Evolutionary conservation across 345 rosid genomes (phyloP).

Genomic region (Aquilaria yunnanensis): DNA sequence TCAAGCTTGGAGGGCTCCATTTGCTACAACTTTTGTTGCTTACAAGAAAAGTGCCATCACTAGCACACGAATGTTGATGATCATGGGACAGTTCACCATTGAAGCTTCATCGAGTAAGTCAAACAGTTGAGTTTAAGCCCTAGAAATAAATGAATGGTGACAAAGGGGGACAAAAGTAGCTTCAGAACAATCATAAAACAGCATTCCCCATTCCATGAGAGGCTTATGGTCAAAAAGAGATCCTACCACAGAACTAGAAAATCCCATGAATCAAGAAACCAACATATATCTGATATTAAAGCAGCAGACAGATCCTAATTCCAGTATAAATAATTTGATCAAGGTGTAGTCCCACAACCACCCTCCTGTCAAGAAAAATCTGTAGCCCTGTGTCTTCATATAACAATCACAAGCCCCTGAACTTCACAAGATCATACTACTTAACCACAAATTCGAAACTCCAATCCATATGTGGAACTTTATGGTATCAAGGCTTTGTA

Average conservation of each 20-base stretch:
- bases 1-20: slow-evolving; percentile 12
- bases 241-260: slow-evolving; percentile 8
- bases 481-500: slow-evolving; percentile 12
- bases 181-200: slow-evolving; percentile 10
- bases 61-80: slow-evolving; percentile 5
- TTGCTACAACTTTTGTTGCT: slow-evolving; percentile 7
- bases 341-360: slow-evolving; percentile 1
- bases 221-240: slow-evolving; percentile 1
- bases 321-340: slow-evolving; percentile 2
- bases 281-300: slow-evolving; percentile 3
- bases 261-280: slow-evolving; percentile 12
- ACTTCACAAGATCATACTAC: slow-evolving; percentile 11
- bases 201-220: not conserved
- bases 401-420: slow-evolving; percentile 7
- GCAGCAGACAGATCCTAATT: slow-evolving; percentile 10
- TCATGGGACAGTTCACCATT: slow-evolving; percentile 9
- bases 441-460: slow-evolving; percentile 8
- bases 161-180: slow-evolving; percentile 6
- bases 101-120: slow-evolving; percentile 15
- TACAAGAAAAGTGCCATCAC: slow-evolving; percentile 10
- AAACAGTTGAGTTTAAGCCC: slow-evolving; percentile 12
- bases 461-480: slow-evolving; percentile 18
- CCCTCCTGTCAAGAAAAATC: slow-evolving; percentile 10
- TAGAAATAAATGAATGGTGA: slow-evolving; percentile 8
- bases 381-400: slow-evolving; percentile 13